phyloP scores from a whole-genome alignment of 2,329 filamentous ascomycete genomes.

The Colletotrichum aenigma region DNA sequence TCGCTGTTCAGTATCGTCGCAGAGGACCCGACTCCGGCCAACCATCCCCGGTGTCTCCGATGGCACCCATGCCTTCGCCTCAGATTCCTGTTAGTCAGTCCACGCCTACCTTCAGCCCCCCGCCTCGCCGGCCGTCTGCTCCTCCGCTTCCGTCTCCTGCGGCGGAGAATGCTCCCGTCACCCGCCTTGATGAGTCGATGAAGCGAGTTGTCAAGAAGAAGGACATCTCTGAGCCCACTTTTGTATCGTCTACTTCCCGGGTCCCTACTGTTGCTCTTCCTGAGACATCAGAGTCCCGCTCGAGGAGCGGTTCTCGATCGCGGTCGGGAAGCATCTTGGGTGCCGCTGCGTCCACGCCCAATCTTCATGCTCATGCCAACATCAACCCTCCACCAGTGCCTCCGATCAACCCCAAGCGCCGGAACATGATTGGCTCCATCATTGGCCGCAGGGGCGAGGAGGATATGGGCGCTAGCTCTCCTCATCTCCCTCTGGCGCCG shows the following conservation, averaged over 20 bases:
- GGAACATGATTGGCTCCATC: conserved; percentile 44
- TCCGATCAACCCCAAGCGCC: conserved; percentile 63
- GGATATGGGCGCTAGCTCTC: conserved; percentile 31
- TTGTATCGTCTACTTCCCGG: conserved; percentile 50
- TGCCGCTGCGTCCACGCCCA: conserved; percentile 38
- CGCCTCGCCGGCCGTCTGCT: conserved; percentile 37
- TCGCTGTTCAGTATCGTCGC: conserved; percentile 34
- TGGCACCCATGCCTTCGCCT: conserved; percentile 35
- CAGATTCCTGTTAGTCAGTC: conserved; percentile 34
- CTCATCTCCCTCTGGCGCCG: conserved; percentile 31
- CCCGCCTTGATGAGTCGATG: conserved; percentile 40
- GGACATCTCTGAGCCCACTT: conserved; percentile 56
- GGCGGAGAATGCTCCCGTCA: conserved; percentile 18
- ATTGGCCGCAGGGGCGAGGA: conserved; percentile 39
- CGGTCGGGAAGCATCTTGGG: conserved; percentile 39
- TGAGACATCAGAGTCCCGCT: conserved; percentile 30
- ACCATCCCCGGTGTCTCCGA: conserved; percentile 51
- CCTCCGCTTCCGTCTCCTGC: conserved; percentile 31
- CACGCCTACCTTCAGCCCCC: conserved; percentile 32
- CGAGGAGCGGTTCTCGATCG: conserved; percentile 41
- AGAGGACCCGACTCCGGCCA: conserved; percentile 42
- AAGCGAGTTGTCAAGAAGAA: conserved; percentile 48
- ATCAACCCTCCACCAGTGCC: conserved; percentile 54
- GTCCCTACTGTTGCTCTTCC: conserved; percentile 47
- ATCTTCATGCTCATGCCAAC: conserved; percentile 32